Evolutionary conservation across 306 rosid genomes (phyloP).

Genomic region (Cucumis hystrix): DNA sequence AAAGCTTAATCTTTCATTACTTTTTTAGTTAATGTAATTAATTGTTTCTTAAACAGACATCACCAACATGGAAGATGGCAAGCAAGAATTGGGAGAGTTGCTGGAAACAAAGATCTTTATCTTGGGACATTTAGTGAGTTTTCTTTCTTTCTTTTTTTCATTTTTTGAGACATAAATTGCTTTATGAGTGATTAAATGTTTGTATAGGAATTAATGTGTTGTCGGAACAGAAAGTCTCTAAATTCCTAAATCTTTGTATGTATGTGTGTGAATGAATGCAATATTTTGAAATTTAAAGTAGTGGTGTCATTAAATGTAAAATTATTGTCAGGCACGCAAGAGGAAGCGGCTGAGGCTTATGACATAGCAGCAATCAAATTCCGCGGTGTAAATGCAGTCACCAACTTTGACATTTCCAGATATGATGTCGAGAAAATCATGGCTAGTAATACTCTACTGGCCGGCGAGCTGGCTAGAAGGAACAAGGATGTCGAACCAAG

Average conservation of each 20-base stretch:
- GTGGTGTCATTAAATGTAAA: neutral
- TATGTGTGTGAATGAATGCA: neutral
- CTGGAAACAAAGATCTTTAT: constrained; percentile 63
- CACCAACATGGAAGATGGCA: constrained; percentile 77
- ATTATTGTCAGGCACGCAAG: constrained; percentile 10
- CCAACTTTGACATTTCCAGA: constrained; percentile 12
- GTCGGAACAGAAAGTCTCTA: neutral
- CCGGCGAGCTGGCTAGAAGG: constrained; percentile 8
- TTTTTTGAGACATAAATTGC: neutral
- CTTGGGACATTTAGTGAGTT: constrained; percentile 59
- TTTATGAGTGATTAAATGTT: neutral
- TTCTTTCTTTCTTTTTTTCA: neutral
- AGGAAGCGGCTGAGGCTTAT: constrained; percentile 18
- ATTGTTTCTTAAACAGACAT: constrained; percentile 22
- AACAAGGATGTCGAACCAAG: constrained; percentile 7
- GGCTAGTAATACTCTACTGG: constrained; percentile 11
- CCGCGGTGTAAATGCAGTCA: constrained; percentile 15
- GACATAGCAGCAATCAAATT: constrained; percentile 15
- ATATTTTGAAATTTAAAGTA: neutral
- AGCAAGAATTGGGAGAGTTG: constrained; percentile 59
- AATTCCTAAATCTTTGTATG: neutral
- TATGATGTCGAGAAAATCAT: constrained; percentile 11
- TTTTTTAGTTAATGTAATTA: neutral
- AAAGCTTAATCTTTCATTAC: too few relatives aligned
- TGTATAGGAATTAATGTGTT: neutral